Evolutionary conservation across 2,329 filamentous ascomycete species (phyloP).

Genomic region (Septoria linicola): DNA sequence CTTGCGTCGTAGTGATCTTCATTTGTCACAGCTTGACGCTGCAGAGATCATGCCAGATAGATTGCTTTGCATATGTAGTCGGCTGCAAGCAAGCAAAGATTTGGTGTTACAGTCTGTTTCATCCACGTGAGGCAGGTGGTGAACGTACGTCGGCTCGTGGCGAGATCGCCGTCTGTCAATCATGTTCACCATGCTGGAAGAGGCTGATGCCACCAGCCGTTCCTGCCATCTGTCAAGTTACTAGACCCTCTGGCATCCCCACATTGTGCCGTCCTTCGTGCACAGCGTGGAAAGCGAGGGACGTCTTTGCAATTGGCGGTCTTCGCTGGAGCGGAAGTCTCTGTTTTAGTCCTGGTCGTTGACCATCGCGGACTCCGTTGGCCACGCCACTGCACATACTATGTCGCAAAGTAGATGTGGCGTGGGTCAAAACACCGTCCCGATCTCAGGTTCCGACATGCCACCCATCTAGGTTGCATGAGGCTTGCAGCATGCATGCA

Average conservation of each 20-base stretch:
- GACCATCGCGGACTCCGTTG: too few relatives aligned
- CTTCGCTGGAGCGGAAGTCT: too few relatives aligned
- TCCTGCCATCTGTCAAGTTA: background rate
- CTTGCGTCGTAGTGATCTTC: background rate
- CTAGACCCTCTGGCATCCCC: background rate
- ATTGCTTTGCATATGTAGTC: background rate
- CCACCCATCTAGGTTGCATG: background rate
- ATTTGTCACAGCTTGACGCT: background rate
- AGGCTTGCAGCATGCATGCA: background rate
- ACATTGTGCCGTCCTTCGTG: background rate
- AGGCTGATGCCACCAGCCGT: background rate
- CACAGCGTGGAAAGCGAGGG: background rate
- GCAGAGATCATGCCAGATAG: background rate
- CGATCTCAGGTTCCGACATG: constrained; percentile 1
- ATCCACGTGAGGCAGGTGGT: background rate
- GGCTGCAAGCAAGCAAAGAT: background rate
- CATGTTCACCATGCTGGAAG: background rate
- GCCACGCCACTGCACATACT: background rate
- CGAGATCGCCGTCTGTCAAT: background rate
- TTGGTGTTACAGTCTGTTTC: background rate
- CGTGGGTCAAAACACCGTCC: background rate
- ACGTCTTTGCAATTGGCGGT: background rate
- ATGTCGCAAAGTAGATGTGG: background rate
- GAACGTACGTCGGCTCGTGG: background rate
- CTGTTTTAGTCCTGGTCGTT: too few relatives aligned